Evolutionary conservation across 257 asterid genomes (phyloP).

Genomic region (Ajuga chamaepitys): DNA sequence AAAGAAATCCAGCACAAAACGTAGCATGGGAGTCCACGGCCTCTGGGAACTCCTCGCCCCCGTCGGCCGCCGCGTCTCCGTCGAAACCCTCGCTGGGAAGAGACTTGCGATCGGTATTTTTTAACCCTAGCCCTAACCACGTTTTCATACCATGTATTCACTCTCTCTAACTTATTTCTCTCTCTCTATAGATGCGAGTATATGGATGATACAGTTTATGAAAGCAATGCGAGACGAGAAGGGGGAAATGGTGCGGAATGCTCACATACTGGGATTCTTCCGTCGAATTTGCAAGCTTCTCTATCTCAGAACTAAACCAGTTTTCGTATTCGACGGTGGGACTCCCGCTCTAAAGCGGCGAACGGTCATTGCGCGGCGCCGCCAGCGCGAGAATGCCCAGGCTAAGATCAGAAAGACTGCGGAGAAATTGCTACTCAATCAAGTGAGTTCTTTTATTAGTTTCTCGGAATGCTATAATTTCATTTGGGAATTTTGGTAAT

Average conservation of each 20-base stretch:
- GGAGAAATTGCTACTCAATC: conserved; percentile 90
- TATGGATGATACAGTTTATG: conserved; percentile 97
- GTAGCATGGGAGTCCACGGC: conserved; percentile 82
- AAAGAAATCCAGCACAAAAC: neutral
- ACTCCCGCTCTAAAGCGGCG: conserved; percentile 96
- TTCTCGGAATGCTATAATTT: neutral
- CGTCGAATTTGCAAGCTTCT: conserved; percentile 94
- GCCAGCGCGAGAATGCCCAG: conserved; percentile 97
- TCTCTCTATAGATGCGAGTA: conserved; percentile 69
- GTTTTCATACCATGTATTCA: neutral
- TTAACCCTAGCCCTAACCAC: conserved; percentile 26
- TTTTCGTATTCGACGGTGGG: conserved; percentile 92
- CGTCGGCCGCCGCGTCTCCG: conserved; percentile 97
- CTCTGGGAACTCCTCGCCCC: conserved; percentile 96
- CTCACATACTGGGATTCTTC: conserved; percentile 85
- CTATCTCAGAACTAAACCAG: conserved; percentile 83
- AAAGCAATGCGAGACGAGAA: conserved; percentile 97
- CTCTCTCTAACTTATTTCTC: neutral
- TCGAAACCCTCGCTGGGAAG: conserved; percentile 88
- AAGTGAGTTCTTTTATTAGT: conserved; percentile 31
- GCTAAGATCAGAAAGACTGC: conserved; percentile 95
- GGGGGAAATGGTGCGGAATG: conserved; percentile 95
- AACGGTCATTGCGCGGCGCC: conserved; percentile 88
- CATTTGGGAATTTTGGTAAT: neutral
- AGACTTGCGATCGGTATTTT: conserved; percentile 85